A percentile compares a stretch with the other conserved stretches of the same genome.
Conservation (phyloP, 352 stramenopile species). For the Phytophthora ramorum region DNA sequence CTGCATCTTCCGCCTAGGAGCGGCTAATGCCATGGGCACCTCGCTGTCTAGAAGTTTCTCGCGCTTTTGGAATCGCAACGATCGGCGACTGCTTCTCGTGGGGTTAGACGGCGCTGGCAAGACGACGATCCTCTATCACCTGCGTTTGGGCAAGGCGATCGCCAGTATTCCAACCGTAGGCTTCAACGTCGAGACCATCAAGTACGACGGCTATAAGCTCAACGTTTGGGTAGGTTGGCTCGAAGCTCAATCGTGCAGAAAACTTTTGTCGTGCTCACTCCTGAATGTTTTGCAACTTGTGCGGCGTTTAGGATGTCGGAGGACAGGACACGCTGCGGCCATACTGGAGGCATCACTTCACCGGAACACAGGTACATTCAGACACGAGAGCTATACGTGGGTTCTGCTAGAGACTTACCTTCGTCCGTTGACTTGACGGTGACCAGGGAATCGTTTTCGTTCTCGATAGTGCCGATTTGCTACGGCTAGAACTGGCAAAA, state of each 20-base stretch:
- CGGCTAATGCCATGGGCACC: conserved; percentile 72
- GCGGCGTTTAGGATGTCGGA: conserved; percentile 65
- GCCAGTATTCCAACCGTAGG: conserved; percentile 81
- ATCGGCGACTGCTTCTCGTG: conserved; percentile 78
- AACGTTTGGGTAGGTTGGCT: conserved; percentile 70
- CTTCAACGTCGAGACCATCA: conserved; percentile 87
- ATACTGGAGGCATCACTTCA: conserved; percentile 89
- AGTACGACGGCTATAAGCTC: conserved; percentile 76
- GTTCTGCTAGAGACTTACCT: neutral
- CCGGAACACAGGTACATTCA: conserved; percentile 68
- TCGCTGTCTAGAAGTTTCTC: conserved; percentile 68
- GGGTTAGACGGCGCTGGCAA: conserved; percentile 81
- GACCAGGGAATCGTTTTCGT: conserved; percentile 83
- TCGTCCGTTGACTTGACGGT: neutral
- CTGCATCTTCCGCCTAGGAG: conserved; percentile 2
- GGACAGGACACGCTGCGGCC: conserved; percentile 80
- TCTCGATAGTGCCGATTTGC: conserved; percentile 75
- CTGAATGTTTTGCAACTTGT: neutral
- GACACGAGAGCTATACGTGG: neutral
- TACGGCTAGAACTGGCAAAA: conserved; percentile 74
- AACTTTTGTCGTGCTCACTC: neutral
- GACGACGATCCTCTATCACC: conserved; percentile 85
- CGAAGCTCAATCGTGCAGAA: neutral
- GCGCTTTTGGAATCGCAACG: conserved; percentile 81
- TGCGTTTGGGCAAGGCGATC: conserved; percentile 79